Base-by-base conservation (phyloP, 768 basidiomycete species). In the Dentipellis fragilis region DNA sequence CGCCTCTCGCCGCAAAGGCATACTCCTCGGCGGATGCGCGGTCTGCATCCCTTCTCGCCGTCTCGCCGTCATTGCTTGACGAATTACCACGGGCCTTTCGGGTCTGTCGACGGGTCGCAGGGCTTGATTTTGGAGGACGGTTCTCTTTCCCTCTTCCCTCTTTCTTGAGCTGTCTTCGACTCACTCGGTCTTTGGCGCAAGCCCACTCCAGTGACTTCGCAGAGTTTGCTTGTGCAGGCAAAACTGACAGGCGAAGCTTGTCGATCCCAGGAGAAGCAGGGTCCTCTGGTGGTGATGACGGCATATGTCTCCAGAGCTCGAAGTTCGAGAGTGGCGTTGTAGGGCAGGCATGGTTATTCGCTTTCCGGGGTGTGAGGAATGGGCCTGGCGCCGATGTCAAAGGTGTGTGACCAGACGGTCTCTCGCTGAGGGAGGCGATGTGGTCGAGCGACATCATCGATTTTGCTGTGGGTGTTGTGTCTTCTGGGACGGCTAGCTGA, bases 181-280 rank as follows among this genome's bases (percentile, higher is more conserved):
- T 71, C 50, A 66, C 66, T 54, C 74, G 68, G 49, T 68, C 71
- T 23, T 70, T 71, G 47, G 84, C 84, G 67, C 85, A 88, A 0
- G 85, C 85, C 84, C 84, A 87, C 63, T 88, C 87, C 55, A 89
- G 70, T 11, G 85, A 84, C 34, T 74, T 75, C 21, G 76, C 73
- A 17, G 70, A 70, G 61, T 76, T 75, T 36, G 68, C 54, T 10
- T 73, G 71, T 40, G 74, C 71, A 19, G 73, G 75, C 52, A 78
- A 76, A 22, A 76, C 75, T 3, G 66, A 57, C 6, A 65, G 54
- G 59, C 79, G 71, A 52, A 72, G 76, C 46, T 76, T 76, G 55
- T 72, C 69, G 2, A 72, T 68, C 14, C 65, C 67, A 0, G 83
- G 82, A 57, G 80, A 81, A 39, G 74, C 73, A 4, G 79, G 77